phyloP scores from a whole-genome alignment of 352 stramenopile genomes.

The Pythium phragmiticola region DNA sequence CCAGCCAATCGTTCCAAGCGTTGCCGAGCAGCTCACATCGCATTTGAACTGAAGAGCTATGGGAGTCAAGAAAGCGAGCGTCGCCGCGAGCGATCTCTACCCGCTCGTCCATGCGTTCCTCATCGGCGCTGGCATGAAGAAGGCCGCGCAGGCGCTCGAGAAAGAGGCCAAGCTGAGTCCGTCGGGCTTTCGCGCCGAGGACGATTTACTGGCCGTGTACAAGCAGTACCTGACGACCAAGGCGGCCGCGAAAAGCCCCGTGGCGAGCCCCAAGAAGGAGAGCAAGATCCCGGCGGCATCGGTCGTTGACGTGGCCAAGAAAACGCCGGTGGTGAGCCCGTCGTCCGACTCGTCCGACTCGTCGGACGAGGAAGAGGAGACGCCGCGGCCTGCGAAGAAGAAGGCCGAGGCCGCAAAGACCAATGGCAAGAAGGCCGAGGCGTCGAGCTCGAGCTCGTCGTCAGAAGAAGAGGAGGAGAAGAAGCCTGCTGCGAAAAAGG shows the following conservation, averaged over 20 bases:
- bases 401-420: background rate
- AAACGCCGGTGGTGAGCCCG: slow-evolving; percentile 36
- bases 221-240: slow-evolving; percentile 61
- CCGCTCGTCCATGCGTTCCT: slow-evolving; percentile 76
- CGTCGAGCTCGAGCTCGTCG: slow-evolving; percentile 28
- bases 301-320: slow-evolving; percentile 59
- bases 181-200: slow-evolving; percentile 46
- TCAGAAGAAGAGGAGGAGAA: slow-evolving; percentile 30
- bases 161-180: slow-evolving; percentile 72
- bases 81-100: slow-evolving; percentile 75
- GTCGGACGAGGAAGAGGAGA: slow-evolving; percentile 20
- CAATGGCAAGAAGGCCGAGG: slow-evolving; percentile 32
- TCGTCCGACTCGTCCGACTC: slow-evolving; percentile 38
- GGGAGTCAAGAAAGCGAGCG: slow-evolving; percentile 34
- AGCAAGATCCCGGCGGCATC: slow-evolving; percentile 48
- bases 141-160: slow-evolving; percentile 54
- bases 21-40: background rate
- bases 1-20: slow-evolving; percentile 30
- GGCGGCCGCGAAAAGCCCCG: slow-evolving; percentile 9
- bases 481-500: slow-evolving; percentile 26
- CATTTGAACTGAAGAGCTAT: slow-evolving; percentile 3
- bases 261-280: slow-evolving; percentile 41
- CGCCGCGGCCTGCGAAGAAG: slow-evolving; percentile 22
- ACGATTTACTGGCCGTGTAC: slow-evolving; percentile 79
- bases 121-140: slow-evolving; percentile 62